Percentiles rank a stretch among this genome's conserved stretches.
Conservation (phyloP, 2,329 filamentous ascomycete species). For the Paecilomyces niveus region DNA sequence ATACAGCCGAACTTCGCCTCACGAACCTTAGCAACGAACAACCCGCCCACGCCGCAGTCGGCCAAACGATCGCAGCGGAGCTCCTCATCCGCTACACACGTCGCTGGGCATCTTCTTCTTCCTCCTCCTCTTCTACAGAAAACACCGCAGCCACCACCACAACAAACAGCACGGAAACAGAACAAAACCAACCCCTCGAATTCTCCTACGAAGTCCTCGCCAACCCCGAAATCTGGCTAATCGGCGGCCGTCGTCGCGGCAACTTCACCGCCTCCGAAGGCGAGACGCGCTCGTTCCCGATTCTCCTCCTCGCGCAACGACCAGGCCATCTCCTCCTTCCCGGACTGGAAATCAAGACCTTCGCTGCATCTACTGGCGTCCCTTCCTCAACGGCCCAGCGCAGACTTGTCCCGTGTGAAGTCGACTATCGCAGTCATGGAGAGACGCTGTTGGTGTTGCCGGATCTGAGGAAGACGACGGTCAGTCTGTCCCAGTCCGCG, state of each 20-base stretch:
- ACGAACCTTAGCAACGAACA: slow-evolving; percentile 16
- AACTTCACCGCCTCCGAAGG: slow-evolving; percentile 56
- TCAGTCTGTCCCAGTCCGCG: slow-evolving; percentile 63
- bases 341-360: slow-evolving; percentile 64
- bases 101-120: slow-evolving; percentile 40
- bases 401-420: slow-evolving; percentile 57
- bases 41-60: slow-evolving; percentile 33
- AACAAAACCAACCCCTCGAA: slow-evolving; percentile 45
- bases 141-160: slow-evolving; percentile 6
- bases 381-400: slow-evolving; percentile 14
- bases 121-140: background rate
- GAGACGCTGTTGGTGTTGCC: slow-evolving; percentile 69
- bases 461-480: slow-evolving; percentile 63
- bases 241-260: slow-evolving; percentile 73
- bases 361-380: slow-evolving; percentile 22
- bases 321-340: slow-evolving; percentile 74
- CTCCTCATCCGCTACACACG: slow-evolving; percentile 49
- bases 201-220: slow-evolving; percentile 79
- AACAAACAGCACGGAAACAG: slow-evolving; percentile 17
- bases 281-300: slow-evolving; percentile 48
- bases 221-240: slow-evolving; percentile 69
- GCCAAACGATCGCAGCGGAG: slow-evolving; percentile 41
- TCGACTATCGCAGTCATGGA: slow-evolving; percentile 70
- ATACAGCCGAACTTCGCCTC: slow-evolving; percentile 54
- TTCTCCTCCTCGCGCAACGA: slow-evolving; percentile 73